These are phyloP conservation scores for Cubamyces sp. DNA, from an alignment of 768 basidiomycete species.

Conservation along the genomic window DNA sequence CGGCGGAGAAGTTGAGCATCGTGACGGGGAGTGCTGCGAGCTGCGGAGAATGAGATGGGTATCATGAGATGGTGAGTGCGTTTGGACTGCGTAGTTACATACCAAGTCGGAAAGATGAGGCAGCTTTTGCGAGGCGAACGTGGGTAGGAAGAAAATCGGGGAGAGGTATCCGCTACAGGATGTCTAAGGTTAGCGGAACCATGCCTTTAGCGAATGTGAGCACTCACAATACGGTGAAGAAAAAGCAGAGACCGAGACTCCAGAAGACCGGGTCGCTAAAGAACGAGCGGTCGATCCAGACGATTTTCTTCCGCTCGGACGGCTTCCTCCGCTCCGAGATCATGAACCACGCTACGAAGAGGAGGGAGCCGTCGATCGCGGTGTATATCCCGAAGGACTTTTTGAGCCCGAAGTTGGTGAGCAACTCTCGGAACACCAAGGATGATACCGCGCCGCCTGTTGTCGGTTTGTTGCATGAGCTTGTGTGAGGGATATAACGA, in stretches of 20 bases:
- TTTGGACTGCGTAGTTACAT: neutral
- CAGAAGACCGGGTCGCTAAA: constrained; percentile 36
- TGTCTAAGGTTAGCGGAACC: neutral
- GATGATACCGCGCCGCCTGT: constrained; percentile 31
- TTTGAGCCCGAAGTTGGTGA: constrained; percentile 23
- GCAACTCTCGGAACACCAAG: constrained; percentile 29
- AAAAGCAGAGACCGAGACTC: constrained; percentile 38
- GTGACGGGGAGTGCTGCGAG: constrained; percentile 25
- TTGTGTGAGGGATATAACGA: neutral
- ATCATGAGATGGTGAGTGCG: neutral
- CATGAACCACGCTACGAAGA: constrained; percentile 25
- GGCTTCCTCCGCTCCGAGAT: constrained; percentile 26
- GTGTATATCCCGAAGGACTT: constrained; percentile 30
- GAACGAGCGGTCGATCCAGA: constrained; percentile 30
- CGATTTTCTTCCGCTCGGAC: constrained; percentile 21
- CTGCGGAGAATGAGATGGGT: neutral
- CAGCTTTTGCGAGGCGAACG: constrained; percentile 25
- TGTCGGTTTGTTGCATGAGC: neutral
- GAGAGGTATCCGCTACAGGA: constrained; percentile 24
- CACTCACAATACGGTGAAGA: constrained; percentile 32
- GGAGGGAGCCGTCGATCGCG: constrained; percentile 25
- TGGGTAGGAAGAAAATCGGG: constrained; percentile 28
- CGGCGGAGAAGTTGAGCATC: constrained; percentile 29
- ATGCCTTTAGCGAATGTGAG: too few species aligned
- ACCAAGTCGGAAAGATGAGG: constrained; percentile 24